These are phyloP conservation scores for Boletus insuetus DNA, from an alignment of 768 basidiomycete species.

Conservation along the genomic window DNA sequence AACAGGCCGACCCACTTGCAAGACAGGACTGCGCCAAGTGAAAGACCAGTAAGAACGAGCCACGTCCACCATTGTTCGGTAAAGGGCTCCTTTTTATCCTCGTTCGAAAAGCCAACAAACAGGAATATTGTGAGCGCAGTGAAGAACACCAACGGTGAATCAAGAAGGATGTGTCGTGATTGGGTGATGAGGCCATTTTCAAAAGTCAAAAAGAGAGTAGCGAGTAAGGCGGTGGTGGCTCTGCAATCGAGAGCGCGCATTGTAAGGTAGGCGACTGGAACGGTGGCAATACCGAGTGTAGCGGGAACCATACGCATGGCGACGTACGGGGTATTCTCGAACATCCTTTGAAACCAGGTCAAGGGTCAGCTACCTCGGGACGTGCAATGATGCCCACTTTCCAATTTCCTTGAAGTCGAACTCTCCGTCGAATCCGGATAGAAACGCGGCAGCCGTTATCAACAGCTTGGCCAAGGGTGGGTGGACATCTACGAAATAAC, in stretches of 20 bases:
- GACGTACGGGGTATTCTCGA: conserved; percentile 88
- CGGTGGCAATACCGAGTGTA: conserved; percentile 79
- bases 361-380: background rate
- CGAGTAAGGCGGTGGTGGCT: conserved; percentile 88
- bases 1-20: conserved; percentile 99
- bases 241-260: conserved; percentile 90
- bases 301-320: conserved; percentile 98
- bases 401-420: conserved; percentile 99
- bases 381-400: conserved; percentile 57
- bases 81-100: conserved; percentile 83
- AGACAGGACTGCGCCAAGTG: conserved; percentile 87
- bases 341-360: conserved; percentile 50
- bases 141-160: conserved; percentile 98
- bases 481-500: conserved; percentile 94
- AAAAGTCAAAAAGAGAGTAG: conserved; percentile 88
- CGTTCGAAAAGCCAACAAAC: conserved; percentile 90
- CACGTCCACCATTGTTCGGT: conserved; percentile 89
- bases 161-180: conserved; percentile 94
- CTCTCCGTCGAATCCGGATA: conserved; percentile 86
- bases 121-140: conserved; percentile 85
- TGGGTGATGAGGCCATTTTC: conserved; percentile 97
- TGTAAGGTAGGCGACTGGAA: conserved; percentile 91
- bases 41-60: conserved; percentile 82
- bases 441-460: conserved; percentile 85
- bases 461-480: conserved; percentile 95